These are phyloP conservation scores for Rhynchospora breviuscula DNA, from an alignment of 176 grass and related monocot genomes.

Conservation along the genomic window DNA sequence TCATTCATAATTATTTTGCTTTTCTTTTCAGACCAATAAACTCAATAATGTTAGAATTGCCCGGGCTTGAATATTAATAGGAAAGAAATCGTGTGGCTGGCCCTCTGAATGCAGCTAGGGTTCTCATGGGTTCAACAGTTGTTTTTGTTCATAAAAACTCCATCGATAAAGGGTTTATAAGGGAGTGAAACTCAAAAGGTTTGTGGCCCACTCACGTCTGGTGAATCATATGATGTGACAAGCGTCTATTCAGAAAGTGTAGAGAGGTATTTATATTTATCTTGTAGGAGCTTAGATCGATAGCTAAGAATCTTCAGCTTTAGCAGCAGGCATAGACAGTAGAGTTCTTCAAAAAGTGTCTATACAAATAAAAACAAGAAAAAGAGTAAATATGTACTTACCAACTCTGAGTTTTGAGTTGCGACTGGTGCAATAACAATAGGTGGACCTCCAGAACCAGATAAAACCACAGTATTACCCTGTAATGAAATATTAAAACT, in stretches of 20 bases:
- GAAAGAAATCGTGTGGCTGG: no score
- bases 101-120: not conserved
- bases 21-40: no score
- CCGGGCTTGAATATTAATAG: no score
- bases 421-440: constrained; percentile 54
- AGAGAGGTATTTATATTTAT: not conserved
- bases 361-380: constrained; percentile 13
- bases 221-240: not conserved
- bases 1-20: no score
- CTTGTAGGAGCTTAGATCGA: not conserved
- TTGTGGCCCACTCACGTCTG: not conserved
- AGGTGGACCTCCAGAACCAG: constrained; percentile 68
- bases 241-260: not conserved
- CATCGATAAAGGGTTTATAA: not conserved
- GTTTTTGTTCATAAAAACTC: not conserved
- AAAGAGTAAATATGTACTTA: constrained; percentile 26
- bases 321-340: not conserved
- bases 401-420: constrained; percentile 81
- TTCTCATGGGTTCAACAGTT: not conserved
- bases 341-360: not conserved
- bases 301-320: not conserved
- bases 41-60: no score
- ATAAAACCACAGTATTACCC: constrained; percentile 80
- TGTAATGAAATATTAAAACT: constrained; percentile 39
- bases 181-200: not conserved